Conservation (phyloP, 768 basidiomycete genomes). For the Phlegmacium glaucopus region DNA sequence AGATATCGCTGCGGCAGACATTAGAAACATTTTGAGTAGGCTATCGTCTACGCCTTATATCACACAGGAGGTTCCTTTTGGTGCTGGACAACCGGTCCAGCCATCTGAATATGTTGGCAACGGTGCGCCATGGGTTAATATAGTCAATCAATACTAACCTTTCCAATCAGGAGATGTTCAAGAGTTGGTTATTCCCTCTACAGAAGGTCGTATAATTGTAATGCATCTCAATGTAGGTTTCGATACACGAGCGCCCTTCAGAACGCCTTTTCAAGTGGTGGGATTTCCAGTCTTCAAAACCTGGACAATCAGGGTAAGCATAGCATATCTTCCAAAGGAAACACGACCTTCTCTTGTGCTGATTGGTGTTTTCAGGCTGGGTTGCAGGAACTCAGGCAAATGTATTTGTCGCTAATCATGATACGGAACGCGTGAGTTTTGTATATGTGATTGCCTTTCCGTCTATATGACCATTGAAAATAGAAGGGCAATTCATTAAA, state of each 20-base stretch:
- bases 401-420: conserved; percentile 67
- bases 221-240: conserved; percentile 36
- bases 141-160: background rate
- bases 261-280: conserved; percentile 47
- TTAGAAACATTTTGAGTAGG: conserved; percentile 48
- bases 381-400: conserved; percentile 50
- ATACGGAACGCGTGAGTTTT: conserved; percentile 54
- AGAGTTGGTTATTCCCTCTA: conserved; percentile 40
- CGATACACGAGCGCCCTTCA: conserved; percentile 53
- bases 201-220: background rate
- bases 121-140: conserved; percentile 27
- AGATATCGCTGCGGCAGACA: conserved; percentile 55
- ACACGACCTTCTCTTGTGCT: background rate
- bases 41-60: conserved; percentile 47
- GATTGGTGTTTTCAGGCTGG: conserved; percentile 43
- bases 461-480: background rate
- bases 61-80: conserved; percentile 62
- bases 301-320: conserved; percentile 45
- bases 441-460: background rate
- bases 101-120: conserved; percentile 55
- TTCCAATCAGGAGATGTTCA: conserved; percentile 60
- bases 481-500: conserved; percentile 54
- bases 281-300: conserved; percentile 49
- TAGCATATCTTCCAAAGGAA: background rate
- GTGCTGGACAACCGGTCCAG: conserved; percentile 46